Evolutionary conservation across 805 yeast species (phyloP).

Genomic region (Lipomyces anomalus): DNA sequence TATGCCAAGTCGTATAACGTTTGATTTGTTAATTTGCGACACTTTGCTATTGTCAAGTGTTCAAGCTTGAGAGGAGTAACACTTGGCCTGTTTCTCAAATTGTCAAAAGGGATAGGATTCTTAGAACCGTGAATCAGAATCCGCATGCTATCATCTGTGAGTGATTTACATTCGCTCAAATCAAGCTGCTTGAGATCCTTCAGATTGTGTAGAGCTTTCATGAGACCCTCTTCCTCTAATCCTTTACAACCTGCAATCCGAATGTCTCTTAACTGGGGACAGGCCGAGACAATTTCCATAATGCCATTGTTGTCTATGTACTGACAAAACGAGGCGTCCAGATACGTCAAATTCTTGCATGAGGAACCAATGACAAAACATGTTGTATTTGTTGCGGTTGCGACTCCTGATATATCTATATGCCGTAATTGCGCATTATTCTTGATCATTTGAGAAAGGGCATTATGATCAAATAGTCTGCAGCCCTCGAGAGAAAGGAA

Average conservation of each 20-base stretch:
- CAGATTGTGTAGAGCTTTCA: constrained; percentile 3
- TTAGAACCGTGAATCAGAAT: constrained; percentile 9
- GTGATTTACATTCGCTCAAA: constrained; percentile 6
- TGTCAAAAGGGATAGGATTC: constrained; percentile 3
- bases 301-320: constrained; percentile 10
- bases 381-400: constrained; percentile 13
- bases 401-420: constrained; percentile 5
- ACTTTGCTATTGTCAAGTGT: constrained; percentile 8
- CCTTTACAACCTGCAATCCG: constrained; percentile 6
- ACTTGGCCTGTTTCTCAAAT: constrained; percentile 1
- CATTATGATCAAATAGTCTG: constrained; percentile 14
- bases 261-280: constrained; percentile 6
- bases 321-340: constrained; percentile 15
- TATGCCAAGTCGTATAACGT: constrained; percentile 4
- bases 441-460: constrained; percentile 14
- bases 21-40: constrained; percentile 9
- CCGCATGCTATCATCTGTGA: constrained; percentile 9
- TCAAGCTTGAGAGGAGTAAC: constrained; percentile 2
- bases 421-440: constrained; percentile 5
- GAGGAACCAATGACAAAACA: constrained; percentile 9
- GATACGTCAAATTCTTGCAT: constrained; percentile 10
- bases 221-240: constrained; percentile 6
- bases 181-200: constrained; percentile 7
- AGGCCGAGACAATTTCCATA: constrained; percentile 7
- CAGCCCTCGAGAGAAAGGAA: constrained; percentile 13